Conservation (phyloP, 192 early-diverging fungal species). For the Backusella psychrophila region DNA sequence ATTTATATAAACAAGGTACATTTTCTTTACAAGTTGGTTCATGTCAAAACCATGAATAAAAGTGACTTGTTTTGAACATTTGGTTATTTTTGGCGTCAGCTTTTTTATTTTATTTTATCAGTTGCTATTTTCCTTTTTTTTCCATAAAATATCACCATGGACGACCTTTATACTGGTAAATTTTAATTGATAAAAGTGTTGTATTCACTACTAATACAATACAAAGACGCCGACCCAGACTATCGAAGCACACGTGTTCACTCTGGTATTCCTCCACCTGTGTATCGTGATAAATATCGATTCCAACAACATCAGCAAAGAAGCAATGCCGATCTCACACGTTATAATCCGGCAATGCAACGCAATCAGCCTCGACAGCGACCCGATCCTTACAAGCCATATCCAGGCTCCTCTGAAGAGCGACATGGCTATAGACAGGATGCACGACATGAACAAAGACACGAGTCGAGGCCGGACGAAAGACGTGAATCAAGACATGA, state of each 20-base stretch:
- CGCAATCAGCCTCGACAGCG: conserved; percentile 37
- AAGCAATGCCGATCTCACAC: conserved; percentile 13
- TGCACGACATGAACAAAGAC: not conserved
- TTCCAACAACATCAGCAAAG: conserved; percentile 23
- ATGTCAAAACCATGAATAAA: not conserved
- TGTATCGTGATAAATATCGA: conserved; percentile 33
- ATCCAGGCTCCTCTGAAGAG: conserved; percentile 21
- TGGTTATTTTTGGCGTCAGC: not conserved
- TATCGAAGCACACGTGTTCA: conserved; percentile 39
- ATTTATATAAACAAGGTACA: not conserved
- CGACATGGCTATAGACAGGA: conserved; percentile 14
- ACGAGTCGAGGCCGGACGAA: not conserved
- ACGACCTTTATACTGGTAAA: conserved; percentile 6
- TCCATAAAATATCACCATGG: not conserved
- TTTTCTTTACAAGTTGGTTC: not conserved
- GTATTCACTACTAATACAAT: not conserved
- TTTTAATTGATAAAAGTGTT: not conserved
- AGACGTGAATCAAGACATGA: not conserved
- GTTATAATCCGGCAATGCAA: conserved; percentile 27
- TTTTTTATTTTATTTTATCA: not conserved
- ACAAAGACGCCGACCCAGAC: conserved; percentile 40
- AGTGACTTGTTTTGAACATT: not conserved
- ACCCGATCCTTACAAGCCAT: conserved; percentile 27
- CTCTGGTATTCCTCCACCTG: conserved; percentile 41
- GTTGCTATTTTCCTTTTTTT: not conserved